These are phyloP conservation scores for Peronosclerospora sorghi DNA, from an alignment of 352 stramenopile genomes.

Conservation along the genomic window DNA sequence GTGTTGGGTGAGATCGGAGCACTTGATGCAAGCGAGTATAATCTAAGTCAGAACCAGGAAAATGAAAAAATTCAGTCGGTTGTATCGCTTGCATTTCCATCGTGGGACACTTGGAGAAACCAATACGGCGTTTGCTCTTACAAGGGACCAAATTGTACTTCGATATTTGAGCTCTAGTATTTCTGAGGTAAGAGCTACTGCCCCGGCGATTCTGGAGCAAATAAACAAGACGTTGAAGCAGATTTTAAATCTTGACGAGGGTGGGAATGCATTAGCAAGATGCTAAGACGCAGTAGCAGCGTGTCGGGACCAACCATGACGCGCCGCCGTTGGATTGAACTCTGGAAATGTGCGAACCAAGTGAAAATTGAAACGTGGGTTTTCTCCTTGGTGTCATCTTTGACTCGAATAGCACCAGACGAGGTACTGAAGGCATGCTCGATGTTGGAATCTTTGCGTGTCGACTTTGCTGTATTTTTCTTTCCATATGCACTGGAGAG, in stretches of 20 bases:
- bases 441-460: conserved; percentile 23
- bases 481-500: conserved; percentile 60
- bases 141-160: conserved; percentile 55
- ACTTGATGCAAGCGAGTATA: conserved; percentile 43
- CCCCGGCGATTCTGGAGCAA: conserved; percentile 31
- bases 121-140: conserved; percentile 27
- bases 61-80: conserved; percentile 31
- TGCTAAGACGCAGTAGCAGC: conserved; percentile 26
- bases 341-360: conserved; percentile 30
- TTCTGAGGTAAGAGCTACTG: conserved; percentile 23
- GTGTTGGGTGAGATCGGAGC: conserved; percentile 55
- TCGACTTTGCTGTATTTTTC: conserved; percentile 60
- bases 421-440: conserved; percentile 40
- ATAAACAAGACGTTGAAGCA: conserved; percentile 35
- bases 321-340: conserved; percentile 13
- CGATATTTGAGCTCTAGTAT: conserved; percentile 48
- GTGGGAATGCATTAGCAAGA: conserved; percentile 22
- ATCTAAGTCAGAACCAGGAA: conserved; percentile 47
- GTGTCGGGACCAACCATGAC: conserved; percentile 3
- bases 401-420: conserved; percentile 31
- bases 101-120: conserved; percentile 43
- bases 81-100: conserved; percentile 50
- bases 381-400: conserved; percentile 28
- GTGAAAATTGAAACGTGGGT: conserved; percentile 51
- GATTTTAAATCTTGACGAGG: conserved; percentile 33